These are phyloP conservation scores for Fusarium equiseti DNA, from an alignment of 2,329 filamentous ascomycete genomes.

Conservation along the genomic window DNA sequence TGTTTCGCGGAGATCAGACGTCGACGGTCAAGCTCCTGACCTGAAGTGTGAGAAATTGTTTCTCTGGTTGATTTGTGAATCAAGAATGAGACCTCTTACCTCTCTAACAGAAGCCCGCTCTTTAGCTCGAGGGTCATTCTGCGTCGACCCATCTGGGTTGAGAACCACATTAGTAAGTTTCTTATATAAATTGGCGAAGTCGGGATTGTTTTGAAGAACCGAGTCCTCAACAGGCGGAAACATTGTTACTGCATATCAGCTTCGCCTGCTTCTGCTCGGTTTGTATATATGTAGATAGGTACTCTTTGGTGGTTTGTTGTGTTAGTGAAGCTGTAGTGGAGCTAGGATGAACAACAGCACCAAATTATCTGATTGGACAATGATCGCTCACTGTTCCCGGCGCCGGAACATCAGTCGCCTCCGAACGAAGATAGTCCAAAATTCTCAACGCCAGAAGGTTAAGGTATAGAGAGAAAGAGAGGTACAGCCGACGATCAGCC, in stretches of 20 bases:
- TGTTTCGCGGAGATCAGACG: constrained; percentile 63
- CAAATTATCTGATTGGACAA: constrained; percentile 52
- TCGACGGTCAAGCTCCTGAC: constrained; percentile 62
- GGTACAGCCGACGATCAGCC: constrained; percentile 37
- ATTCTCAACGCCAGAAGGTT: constrained; percentile 41
- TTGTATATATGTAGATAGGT: background rate
- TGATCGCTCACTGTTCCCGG: constrained; percentile 17
- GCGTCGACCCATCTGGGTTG: constrained; percentile 69
- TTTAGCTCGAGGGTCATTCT: constrained; percentile 61
- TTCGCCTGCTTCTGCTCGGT: background rate
- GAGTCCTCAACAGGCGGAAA: constrained; percentile 68
- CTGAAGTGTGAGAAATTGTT: background rate
- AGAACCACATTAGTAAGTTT: constrained; percentile 66
- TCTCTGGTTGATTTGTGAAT: background rate
- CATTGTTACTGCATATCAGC: constrained; percentile 55
- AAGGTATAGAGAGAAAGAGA: background rate
- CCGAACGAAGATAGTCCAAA: constrained; percentile 41
- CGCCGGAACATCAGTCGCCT: constrained; percentile 45
- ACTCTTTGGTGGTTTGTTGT: constrained; percentile 15
- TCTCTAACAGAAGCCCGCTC: constrained; percentile 63
- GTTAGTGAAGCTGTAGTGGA: constrained; percentile 23
- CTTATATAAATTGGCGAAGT: constrained; percentile 69
- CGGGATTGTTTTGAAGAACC: constrained; percentile 67
- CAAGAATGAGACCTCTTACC: constrained; percentile 53
- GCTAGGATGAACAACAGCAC: constrained; percentile 49